phyloP scores from a whole-genome alignment of 345 rosid species.

The Ceriops zippeliana region DNA sequence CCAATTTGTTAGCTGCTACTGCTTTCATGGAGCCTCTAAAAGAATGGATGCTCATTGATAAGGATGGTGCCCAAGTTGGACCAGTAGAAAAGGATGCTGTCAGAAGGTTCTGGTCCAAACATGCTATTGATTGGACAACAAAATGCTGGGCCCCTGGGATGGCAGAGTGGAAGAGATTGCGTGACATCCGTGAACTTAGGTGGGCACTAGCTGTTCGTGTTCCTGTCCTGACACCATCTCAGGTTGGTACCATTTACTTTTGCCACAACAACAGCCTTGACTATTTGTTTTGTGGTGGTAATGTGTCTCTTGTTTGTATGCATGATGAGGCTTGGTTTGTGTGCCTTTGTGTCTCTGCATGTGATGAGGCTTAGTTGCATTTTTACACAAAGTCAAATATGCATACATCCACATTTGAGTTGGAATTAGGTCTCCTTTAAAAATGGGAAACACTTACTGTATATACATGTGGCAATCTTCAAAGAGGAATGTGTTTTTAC shows the following conservation, averaged over 20 bases:
- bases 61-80: conserved; percentile 78
- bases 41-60: conserved; percentile 91
- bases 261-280: background rate
- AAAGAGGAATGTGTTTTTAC: no score
- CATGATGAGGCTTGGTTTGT: no score
- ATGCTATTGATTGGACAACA: conserved; percentile 80
- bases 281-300: background rate
- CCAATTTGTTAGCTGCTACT: conserved; percentile 93
- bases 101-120: conserved; percentile 94
- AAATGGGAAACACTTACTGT: no score
- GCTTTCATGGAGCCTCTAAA: conserved; percentile 99
- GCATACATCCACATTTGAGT: no score
- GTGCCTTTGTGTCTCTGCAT: no score
- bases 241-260: conserved; percentile 43
- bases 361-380: no score
- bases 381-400: no score
- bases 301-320: background rate
- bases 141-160: conserved; percentile 96
- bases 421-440: no score
- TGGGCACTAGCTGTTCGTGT: conserved; percentile 92
- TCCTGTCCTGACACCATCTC: conserved; percentile 91
- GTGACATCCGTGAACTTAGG: conserved; percentile 97
- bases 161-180: conserved; percentile 91
- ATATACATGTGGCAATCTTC: no score
- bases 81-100: conserved; percentile 95